These are phyloP conservation scores for Cyclotella choctawhatcheeana DNA, from an alignment of 108 stramenopile genomes.

Conservation along the genomic window DNA sequence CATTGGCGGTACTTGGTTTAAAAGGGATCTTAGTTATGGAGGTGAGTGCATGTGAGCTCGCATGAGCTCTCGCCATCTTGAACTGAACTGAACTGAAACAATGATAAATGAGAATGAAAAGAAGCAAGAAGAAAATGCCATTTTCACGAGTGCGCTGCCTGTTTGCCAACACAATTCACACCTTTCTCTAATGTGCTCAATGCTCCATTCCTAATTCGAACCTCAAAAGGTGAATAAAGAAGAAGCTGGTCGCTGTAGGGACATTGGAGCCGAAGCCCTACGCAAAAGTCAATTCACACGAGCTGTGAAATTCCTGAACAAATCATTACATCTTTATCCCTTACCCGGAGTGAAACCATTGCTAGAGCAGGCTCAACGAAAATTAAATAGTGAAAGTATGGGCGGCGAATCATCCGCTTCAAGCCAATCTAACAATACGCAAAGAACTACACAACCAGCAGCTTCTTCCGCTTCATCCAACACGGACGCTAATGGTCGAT, in stretches of 20 bases:
- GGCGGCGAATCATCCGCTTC: background rate
- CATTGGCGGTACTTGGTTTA: too few species aligned
- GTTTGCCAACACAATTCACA: too few species aligned
- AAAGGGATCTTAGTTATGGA: too few species aligned
- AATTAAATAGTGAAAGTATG: constrained; percentile 12
- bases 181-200: too few species aligned
- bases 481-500: constrained; percentile 54
- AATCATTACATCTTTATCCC: constrained; percentile 85
- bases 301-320: constrained; percentile 90
- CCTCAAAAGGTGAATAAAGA: constrained; percentile 65
- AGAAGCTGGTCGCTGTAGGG: constrained; percentile 81
- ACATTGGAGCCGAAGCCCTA: constrained; percentile 76
- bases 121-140: too few species aligned
- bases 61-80: too few species aligned
- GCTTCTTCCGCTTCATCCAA: constrained; percentile 25
- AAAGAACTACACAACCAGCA: constrained; percentile 23
- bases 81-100: too few species aligned
- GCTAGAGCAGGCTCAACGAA: constrained; percentile 67
- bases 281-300: constrained; percentile 67
- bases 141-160: too few species aligned
- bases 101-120: too few species aligned
- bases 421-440: constrained; percentile 9
- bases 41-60: too few species aligned
- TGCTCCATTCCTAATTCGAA: too few species aligned
- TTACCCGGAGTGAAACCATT: constrained; percentile 91